Base-by-base conservation (phyloP, 129 eudicot genomes). In the Pseudognaphalium luteoalbum region DNA sequence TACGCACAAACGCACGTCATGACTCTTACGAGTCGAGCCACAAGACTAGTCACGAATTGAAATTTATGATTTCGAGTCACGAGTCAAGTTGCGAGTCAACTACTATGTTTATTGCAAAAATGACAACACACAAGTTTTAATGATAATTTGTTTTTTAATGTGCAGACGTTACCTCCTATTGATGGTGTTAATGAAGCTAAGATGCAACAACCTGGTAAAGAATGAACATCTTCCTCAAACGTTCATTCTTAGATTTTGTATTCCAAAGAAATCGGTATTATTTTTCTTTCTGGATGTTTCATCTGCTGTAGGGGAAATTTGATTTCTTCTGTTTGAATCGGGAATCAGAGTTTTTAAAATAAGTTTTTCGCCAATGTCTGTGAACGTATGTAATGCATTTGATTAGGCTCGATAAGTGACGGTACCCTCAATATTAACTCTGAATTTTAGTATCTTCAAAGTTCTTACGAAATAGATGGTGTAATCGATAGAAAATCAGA, bases 121-220 rank as follows among this genome's bases (percentile, higher is more conserved):
- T 0, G 5, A n/a, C 3, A 68, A 72, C n/a, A 17, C 4, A 4
- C 20, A 41, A 7, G 39, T 41, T 32, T 52, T 73, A 9, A 73
- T 10, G n/a, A 20, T 73, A 15, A 30, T 56, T 1, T 66, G 21
- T 77, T 37, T 58, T 66, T 72, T 22, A 47, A 25, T 77, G 19
- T 77, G 75, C 85, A 82, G 85, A 77, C 85, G 16, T 21, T 82
- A 28, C 85, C 82, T 72, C 82, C 71, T 28, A 67, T 82, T 20
- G 82, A 82, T 56, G 60, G 59, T 72, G 57, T 57, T 39, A 22
- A 71, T 50, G 70, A 52, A n/a, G 75, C 69, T 72, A 82, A 77
- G 78, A 52, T 19, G 68, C 85, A 81, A 75, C 73, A 70, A 59
- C 72, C 76, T 59, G 71, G 20, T 60, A 77, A 76, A 68, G 71